A percentile compares a stretch with the other conserved stretches of the same genome.
These are phyloP conservation scores for Globisporangium barbulae DNA, from an alignment of 352 stramenopile genomes.

Conservation along the genomic window DNA sequence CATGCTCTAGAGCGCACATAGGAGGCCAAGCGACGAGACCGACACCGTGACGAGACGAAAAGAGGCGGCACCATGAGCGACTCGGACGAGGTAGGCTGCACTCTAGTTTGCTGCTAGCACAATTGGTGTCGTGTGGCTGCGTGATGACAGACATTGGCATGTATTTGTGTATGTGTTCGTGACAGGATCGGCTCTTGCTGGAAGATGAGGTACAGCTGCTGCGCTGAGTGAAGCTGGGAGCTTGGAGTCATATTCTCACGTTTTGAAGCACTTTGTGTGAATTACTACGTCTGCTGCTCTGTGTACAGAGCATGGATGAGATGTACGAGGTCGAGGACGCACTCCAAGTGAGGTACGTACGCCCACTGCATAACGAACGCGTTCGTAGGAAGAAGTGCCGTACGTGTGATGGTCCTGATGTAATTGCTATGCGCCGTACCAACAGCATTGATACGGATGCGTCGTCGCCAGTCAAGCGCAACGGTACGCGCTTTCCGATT, in stretches of 20 bases:
- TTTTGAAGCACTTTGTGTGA: background rate
- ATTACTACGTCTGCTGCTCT: background rate
- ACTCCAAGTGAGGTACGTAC: constrained; percentile 43
- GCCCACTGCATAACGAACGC: too few species aligned
- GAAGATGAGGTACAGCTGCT: constrained; percentile 39
- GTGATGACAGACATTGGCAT: background rate
- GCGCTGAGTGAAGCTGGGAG: background rate
- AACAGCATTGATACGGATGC: constrained; percentile 51
- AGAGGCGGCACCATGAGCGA: constrained; percentile 34
- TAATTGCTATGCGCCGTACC: background rate
- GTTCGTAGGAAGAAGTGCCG: background rate
- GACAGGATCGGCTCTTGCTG: constrained; percentile 38
- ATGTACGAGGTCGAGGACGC: constrained; percentile 58
- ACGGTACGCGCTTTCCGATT: constrained; percentile 1
- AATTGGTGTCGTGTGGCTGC: too few species aligned
- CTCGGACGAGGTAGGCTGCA: constrained; percentile 37
- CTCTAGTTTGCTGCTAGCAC: background rate
- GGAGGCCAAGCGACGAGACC: background rate
- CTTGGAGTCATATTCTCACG: too few species aligned
- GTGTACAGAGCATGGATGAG: constrained; percentile 71
- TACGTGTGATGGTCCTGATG: background rate
- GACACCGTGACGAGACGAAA: background rate
- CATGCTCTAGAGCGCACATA: background rate
- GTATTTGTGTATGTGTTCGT: background rate
- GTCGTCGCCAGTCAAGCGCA: constrained; percentile 36